phyloP scores from a whole-genome alignment of 768 basidiomycete genomes.

The Hygrophoropsis aurantiaca region DNA sequence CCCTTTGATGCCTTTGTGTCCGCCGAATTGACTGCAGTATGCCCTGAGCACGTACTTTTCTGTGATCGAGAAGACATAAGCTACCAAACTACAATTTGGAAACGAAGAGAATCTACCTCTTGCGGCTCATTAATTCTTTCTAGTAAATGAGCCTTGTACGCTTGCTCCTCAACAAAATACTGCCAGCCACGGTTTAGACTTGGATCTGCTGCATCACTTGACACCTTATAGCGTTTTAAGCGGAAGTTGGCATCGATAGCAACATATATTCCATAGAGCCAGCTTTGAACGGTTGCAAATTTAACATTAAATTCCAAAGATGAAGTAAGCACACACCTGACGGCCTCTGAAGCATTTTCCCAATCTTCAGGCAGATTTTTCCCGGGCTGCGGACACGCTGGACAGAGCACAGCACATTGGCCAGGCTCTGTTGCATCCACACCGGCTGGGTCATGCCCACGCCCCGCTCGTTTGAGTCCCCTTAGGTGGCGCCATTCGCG shows the following conservation, averaged over 20 bases:
- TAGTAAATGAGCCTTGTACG: no score
- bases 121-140: no score
- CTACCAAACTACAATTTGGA: neutral
- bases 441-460: conserved; percentile 20
- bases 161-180: no score
- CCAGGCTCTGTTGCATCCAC: conserved; percentile 18
- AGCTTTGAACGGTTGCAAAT: no score
- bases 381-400: conserved; percentile 23
- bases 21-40: neutral
- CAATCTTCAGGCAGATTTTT: conserved; percentile 21
- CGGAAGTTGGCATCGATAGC: no score
- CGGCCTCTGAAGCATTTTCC: conserved; percentile 3
- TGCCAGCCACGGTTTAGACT: no score
- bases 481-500: conserved; percentile 13
- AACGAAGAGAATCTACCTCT: neutral
- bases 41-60: neutral
- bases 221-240: no score
- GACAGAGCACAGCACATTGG: conserved; percentile 20
- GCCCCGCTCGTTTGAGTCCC: conserved; percentile 11
- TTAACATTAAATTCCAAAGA: neutral
- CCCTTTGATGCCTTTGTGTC: conserved; percentile 16
- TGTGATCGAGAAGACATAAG: neutral
- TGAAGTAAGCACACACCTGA: neutral
- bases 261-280: no score
- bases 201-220: no score